Evolutionary conservation across 148 eudicot genomes (phyloP), one percentile per base, ranked within the genome.

Genomic region (Nyssa sinensis): DNA sequence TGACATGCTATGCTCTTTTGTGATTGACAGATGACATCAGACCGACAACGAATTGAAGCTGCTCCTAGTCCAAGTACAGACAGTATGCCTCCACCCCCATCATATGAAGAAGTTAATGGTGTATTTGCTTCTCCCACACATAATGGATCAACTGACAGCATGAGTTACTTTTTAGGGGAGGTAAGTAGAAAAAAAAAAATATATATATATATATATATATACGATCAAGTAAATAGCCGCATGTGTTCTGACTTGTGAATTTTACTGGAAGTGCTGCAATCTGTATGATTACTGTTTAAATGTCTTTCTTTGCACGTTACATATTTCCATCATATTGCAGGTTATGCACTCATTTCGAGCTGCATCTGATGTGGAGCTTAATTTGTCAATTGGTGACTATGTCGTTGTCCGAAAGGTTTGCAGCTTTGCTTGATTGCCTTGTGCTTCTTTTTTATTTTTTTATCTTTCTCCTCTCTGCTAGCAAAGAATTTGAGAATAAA

Each of bases 41-140:
- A 94, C 83, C 82, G 94, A 71, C 96, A 92, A 78, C 83, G 97
- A 57, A 94, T 94, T 75, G 98, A 94, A 86, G 97, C 98, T 71
- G 90, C 97, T 81, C 95, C 97, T 64, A 72, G 70, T 78, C 93
- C 96, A 71, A 76, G 73, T 78, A 58, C 83, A 81, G 88, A 85
- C 44, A 79, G 73, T 80, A 83, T 74, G 78, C 91, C 94, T 67
- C 85, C 93, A 44, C 98, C 98, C 21, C 98, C 98, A 62, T 68
- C 96, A 29, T 94, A 94, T 74, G 98, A 92, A 76, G 97, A 94
- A 81, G 83, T 80, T 62, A 86, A 88, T 78, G 87, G 88, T 11
- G 84, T 78, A 16, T 83, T 86, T 81, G 70, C 88, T 32, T 75
- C 93, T 78, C 88, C 95, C 39, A 27, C 83, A 59, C 85, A 89